Evolutionary conservation across 1,139 yeast species (phyloP).

Genomic region (Insectozyma bohioensis): DNA sequence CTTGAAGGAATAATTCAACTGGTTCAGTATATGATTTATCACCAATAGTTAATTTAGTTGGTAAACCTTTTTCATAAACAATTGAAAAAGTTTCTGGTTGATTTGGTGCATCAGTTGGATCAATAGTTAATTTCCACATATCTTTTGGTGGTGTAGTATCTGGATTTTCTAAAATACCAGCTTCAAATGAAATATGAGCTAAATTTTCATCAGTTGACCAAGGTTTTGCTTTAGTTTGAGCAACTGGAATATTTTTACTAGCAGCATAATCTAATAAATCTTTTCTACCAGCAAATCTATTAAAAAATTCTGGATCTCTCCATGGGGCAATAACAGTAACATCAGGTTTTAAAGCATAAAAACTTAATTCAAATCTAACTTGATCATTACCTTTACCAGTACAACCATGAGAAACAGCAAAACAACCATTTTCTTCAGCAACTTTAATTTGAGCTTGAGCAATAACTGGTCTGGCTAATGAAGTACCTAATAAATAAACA

Average conservation of each 20-base stretch:
- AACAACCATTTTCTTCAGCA: slow-evolving; percentile 96
- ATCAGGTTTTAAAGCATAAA: slow-evolving; percentile 97
- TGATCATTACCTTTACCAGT: slow-evolving; percentile 99
- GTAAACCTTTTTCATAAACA: slow-evolving; percentile 83
- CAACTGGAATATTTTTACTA: slow-evolving; percentile 84
- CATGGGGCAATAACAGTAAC: slow-evolving; percentile 97
- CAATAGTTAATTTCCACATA: slow-evolving; percentile 98
- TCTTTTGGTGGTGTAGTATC: slow-evolving; percentile 98
- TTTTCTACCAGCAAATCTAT: slow-evolving; percentile 96
- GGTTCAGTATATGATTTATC: slow-evolving; percentile 70
- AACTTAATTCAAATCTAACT: slow-evolving; percentile 94
- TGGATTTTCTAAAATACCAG: slow-evolving; percentile 98
- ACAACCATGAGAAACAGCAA: slow-evolving; percentile 98
- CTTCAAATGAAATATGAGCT: slow-evolving; percentile 98
- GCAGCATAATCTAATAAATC: slow-evolving; percentile 94
- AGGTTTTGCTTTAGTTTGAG: slow-evolving; percentile 97
- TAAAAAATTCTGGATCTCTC: slow-evolving; percentile 95
- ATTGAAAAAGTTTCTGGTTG: slow-evolving; percentile 86
- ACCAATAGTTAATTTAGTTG: slow-evolving; percentile 73
- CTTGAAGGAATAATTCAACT: slow-evolving; percentile 87
- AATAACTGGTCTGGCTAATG: slow-evolving; percentile 97
- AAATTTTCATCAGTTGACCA: slow-evolving; percentile 99
- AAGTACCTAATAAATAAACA: slow-evolving; percentile 93
- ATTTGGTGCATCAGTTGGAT: slow-evolving; percentile 93
- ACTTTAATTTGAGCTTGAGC: slow-evolving; percentile 97